phyloP scores from a whole-genome alignment of 768 basidiomycete species.

The Tricholoma terreum region DNA sequence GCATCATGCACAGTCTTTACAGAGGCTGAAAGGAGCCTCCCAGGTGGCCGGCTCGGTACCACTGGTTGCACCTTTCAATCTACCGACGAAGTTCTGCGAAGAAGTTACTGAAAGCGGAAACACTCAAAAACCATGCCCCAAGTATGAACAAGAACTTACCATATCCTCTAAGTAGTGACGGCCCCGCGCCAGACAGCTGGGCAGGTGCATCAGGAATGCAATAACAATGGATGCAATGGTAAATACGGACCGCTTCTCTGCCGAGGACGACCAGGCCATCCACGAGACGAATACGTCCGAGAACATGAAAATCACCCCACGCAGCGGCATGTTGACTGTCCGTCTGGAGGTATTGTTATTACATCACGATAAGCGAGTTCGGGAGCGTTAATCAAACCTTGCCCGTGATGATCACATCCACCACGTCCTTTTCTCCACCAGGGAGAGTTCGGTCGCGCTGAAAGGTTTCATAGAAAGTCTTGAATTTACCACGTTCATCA shows the following conservation, averaged over 20 bases:
- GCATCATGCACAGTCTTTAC: slow-evolving; percentile 27
- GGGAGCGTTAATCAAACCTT: slow-evolving; percentile 32
- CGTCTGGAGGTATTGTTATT: slow-evolving; percentile 31
- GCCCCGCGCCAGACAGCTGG: slow-evolving; percentile 28
- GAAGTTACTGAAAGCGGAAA: slow-evolving; percentile 38
- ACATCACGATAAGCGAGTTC: not conserved
- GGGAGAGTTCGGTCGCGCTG: slow-evolving; percentile 17
- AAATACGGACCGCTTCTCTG: slow-evolving; percentile 46
- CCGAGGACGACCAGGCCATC: slow-evolving; percentile 59
- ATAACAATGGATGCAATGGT: not conserved
- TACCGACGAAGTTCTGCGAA: slow-evolving; percentile 50
- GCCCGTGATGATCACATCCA: slow-evolving; percentile 53
- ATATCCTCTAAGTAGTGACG: slow-evolving; percentile 46
- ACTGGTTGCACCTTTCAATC: slow-evolving; percentile 35
- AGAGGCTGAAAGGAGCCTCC: slow-evolving; percentile 54
- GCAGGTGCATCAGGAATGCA: not conserved
- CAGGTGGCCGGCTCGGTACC: slow-evolving; percentile 37
- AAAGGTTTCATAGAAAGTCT: slow-evolving; percentile 37
- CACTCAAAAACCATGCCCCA: slow-evolving; percentile 4
- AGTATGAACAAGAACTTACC: slow-evolving; percentile 27
- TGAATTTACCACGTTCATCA: slow-evolving; percentile 34
- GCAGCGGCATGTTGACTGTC: slow-evolving; percentile 44
- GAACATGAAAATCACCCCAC: slow-evolving; percentile 55
- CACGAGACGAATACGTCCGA: slow-evolving; percentile 54
- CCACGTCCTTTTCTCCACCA: slow-evolving; percentile 21